Evolutionary conservation across 495 filamentous ascomycete species (phyloP).

Genomic region (Penicillium malachiteum): DNA sequence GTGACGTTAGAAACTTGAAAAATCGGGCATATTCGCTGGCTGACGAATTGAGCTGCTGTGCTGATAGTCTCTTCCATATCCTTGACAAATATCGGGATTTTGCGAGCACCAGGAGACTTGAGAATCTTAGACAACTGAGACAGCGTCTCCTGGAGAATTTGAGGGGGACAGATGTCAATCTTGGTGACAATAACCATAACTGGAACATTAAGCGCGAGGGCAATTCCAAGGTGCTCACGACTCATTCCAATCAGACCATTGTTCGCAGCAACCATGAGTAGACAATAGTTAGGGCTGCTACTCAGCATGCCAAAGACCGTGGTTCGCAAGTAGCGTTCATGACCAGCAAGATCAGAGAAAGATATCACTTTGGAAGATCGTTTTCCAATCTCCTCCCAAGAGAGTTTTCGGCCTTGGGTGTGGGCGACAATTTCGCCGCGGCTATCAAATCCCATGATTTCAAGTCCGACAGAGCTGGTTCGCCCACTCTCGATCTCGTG

Average conservation of each 20-base stretch:
- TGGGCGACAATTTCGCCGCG: constrained; percentile 80
- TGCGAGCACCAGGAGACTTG: constrained; percentile 88
- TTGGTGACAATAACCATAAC: constrained; percentile 99
- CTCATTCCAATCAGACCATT: constrained; percentile 98
- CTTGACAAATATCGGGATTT: constrained; percentile 98
- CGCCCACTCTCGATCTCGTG: constrained; percentile 95
- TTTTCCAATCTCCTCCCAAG: constrained; percentile 97
- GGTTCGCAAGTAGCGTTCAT: constrained; percentile 92
- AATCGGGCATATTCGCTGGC: constrained; percentile 91
- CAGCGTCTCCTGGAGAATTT: constrained; percentile 92
- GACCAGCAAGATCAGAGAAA: constrained; percentile 93
- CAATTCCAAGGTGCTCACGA: constrained; percentile 96
- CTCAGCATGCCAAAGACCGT: constrained; percentile 95
- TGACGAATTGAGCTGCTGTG: constrained; percentile 94
- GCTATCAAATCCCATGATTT: constrained; percentile 97
- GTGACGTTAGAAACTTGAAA: constrained; percentile 99
- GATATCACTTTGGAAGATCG: constrained; percentile 93
- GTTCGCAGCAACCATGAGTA: constrained; percentile 98
- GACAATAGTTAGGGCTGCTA: constrained; percentile 94
- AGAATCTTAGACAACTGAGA: constrained; percentile 88
- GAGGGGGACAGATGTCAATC: constrained; percentile 96
- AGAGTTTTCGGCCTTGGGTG: constrained; percentile 80
- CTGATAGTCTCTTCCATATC: constrained; percentile 87
- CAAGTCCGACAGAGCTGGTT: constrained; percentile 95
- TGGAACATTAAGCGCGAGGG: constrained; percentile 90